phyloP scores from a whole-genome alignment of 257 asterid genomes.

The Fraxinus americana region DNA sequence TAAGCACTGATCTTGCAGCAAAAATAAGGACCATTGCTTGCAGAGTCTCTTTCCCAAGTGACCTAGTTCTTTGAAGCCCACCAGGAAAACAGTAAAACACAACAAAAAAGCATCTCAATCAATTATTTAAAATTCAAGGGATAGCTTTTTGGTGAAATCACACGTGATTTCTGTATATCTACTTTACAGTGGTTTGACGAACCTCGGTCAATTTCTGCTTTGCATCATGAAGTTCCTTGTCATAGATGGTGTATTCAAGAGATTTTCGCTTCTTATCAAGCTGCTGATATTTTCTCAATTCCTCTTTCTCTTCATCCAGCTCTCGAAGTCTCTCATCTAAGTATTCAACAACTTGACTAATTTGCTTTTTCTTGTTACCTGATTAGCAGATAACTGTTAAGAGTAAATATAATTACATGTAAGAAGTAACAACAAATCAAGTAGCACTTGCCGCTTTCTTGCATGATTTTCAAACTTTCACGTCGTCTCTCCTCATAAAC shows the following conservation, averaged over 20 bases:
- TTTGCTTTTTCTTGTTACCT: slow-evolving; percentile 94
- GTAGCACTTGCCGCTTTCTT: slow-evolving; percentile 77
- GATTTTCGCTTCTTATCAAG: slow-evolving; percentile 94
- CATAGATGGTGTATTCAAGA: slow-evolving; percentile 85
- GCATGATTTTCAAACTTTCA: slow-evolving; percentile 98
- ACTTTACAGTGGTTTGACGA: slow-evolving; percentile 11
- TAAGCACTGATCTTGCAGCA: not conserved
- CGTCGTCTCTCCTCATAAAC: slow-evolving; percentile 99
- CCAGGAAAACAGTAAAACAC: not conserved
- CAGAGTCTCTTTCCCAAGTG: not conserved
- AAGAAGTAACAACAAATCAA: slow-evolving; percentile 25
- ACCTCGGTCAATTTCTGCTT: slow-evolving; percentile 83
- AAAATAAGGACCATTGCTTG: not conserved
- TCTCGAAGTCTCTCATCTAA: slow-evolving; percentile 93
- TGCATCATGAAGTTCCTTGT: slow-evolving; percentile 95
- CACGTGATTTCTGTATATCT: not conserved
- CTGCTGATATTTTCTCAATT: slow-evolving; percentile 84
- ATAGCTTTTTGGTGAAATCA: not conserved
- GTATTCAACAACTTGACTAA: slow-evolving; percentile 97
- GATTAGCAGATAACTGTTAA: slow-evolving; percentile 34
- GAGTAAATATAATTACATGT: slow-evolving; percentile 24
- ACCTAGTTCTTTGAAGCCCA: not conserved
- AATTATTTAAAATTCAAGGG: not conserved
- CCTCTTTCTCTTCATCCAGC: slow-evolving; percentile 99
- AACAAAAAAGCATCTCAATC: not conserved